Base-by-base conservation (phyloP, 2,329 filamentous ascomycete species). In the Cryphonectria japonica region DNA sequence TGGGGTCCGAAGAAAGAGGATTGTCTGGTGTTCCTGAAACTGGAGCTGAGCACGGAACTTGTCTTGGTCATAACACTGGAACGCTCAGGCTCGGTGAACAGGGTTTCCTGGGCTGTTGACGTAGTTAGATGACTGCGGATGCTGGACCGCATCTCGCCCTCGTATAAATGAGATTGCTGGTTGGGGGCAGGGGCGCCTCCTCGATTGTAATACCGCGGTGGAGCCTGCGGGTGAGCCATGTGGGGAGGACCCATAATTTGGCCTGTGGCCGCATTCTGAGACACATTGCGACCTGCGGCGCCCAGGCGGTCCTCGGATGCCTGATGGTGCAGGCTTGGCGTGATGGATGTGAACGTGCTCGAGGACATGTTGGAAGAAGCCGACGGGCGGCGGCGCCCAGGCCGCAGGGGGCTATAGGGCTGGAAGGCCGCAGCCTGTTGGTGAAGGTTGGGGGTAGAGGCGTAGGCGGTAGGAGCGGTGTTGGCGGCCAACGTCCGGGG, bases 61-160 rank as follows among this genome's bases (percentile, higher is more conserved):
- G 89, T 89, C 75, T 93, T 94, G 3, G 94, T 96, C 74, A 91
- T 80, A 66, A 96, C 86, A 77, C 94, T 97, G 79, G 93, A 97
- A 73, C 93, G 87, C 78, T 95, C 93, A 1, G 93, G 97, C 7
- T 75, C 73, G 1, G 79, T 78, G 50, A 78, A 80, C 14, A 78
- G 75, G 2, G 86, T 87, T 34, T 91, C 94, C 43, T 86, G 86
- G 37, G 83, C 82, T 6, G 86, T 87, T 3, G 87, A 88, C 50
- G 83, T 79, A 26, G 87, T 86, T 67, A 85, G 79, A 73, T 89
- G 87, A 19, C 87, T 88, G 69, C 87, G 85, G 75, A 85, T 87
- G 79, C 87, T 89, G 0, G 85, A 86, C 50, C 87, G 83, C 43
- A 84, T 80, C 77, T 88, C 86, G 70, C 88, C 86, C 69, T 82